These are phyloP conservation scores for Prunus yedoensis DNA, from an alignment of 331 rosid genomes.

Conservation along the genomic window DNA sequence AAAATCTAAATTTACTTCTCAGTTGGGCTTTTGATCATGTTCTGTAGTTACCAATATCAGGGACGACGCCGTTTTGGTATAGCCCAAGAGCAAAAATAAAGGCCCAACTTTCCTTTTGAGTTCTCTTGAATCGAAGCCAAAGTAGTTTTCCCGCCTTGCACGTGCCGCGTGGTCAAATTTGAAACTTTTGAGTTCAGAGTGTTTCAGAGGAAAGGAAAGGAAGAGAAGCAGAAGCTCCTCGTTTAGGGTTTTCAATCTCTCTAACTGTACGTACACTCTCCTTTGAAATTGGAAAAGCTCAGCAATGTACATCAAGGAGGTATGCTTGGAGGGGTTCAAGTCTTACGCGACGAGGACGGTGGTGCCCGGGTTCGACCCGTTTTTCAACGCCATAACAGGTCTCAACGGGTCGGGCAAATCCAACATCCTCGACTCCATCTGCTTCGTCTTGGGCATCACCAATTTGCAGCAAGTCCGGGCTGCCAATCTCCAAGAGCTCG, in stretches of 20 bases:
- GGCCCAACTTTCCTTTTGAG: neutral
- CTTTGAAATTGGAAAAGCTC: neutral
- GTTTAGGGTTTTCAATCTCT: neutral
- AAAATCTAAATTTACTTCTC: too few relatives aligned
- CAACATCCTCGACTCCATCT: conserved; percentile 89
- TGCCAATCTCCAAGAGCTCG: conserved; percentile 93
- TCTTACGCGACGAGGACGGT: conserved; percentile 94
- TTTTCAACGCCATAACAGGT: conserved; percentile 92
- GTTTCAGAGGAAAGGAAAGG: neutral
- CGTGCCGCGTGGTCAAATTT: conserved; percentile 1
- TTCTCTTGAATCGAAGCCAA: neutral
- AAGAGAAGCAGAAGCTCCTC: neutral
- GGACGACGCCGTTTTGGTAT: too few relatives aligned
- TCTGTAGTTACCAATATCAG: too few relatives aligned
- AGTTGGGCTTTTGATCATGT: too few relatives aligned
- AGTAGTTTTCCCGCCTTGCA: conserved; percentile 13
- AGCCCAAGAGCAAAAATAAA: neutral
- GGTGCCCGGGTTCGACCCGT: conserved; percentile 86
- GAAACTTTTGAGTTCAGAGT: neutral
- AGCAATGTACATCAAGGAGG: conserved; percentile 74
- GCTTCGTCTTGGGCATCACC: conserved; percentile 90
- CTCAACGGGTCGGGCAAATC: conserved; percentile 97
- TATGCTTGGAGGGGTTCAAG: conserved; percentile 94
- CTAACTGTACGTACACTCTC: neutral
- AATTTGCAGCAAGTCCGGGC: conserved; percentile 95